phyloP scores from a whole-genome alignment of 2,329 filamentous ascomycete species.

The Sarocladium kiliense region DNA sequence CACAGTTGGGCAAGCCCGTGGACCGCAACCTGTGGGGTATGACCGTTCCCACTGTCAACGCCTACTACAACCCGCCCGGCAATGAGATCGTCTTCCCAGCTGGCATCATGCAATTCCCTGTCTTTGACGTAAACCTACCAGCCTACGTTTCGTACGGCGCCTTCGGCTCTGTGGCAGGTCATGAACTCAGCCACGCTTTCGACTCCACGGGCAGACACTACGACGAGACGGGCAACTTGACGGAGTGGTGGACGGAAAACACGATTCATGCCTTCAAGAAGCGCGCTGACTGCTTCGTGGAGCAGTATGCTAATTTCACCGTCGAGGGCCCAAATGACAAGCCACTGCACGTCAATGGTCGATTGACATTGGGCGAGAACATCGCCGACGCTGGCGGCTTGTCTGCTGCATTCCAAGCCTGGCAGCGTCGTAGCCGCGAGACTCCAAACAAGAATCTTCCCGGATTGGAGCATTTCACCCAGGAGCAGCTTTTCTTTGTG shows the following conservation, averaged over 20 bases:
- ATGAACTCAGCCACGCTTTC: slow-evolving; percentile 67
- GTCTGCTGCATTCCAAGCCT: slow-evolving; percentile 57
- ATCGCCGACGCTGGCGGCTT: slow-evolving; percentile 67
- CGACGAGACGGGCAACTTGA: slow-evolving; percentile 59
- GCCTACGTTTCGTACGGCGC: slow-evolving; percentile 64
- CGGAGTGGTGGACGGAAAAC: slow-evolving; percentile 60
- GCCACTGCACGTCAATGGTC: slow-evolving; percentile 56
- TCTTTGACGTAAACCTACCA: slow-evolving; percentile 59
- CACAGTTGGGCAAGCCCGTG: slow-evolving; percentile 52
- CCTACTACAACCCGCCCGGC: slow-evolving; percentile 58
- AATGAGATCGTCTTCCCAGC: slow-evolving; percentile 59
- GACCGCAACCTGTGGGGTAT: slow-evolving; percentile 57
- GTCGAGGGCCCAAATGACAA: slow-evolving; percentile 51
- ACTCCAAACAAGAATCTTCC: slow-evolving; percentile 51
- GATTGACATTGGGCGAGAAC: slow-evolving; percentile 62
- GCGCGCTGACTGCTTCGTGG: slow-evolving; percentile 58
- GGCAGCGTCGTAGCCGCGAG: slow-evolving; percentile 52
- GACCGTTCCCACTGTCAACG: slow-evolving; percentile 58
- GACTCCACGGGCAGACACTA: slow-evolving; percentile 61
- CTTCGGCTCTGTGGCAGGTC: slow-evolving; percentile 61
- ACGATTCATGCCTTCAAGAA: slow-evolving; percentile 55
- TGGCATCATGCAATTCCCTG: slow-evolving; percentile 64
- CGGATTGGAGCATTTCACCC: slow-evolving; percentile 55
- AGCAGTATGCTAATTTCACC: slow-evolving; percentile 61
- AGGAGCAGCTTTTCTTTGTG: slow-evolving; percentile 67